These are phyloP conservation scores for Macrophomina phaseolina DNA, from an alignment of 2,329 filamentous ascomycete species.

Conservation along the genomic window DNA sequence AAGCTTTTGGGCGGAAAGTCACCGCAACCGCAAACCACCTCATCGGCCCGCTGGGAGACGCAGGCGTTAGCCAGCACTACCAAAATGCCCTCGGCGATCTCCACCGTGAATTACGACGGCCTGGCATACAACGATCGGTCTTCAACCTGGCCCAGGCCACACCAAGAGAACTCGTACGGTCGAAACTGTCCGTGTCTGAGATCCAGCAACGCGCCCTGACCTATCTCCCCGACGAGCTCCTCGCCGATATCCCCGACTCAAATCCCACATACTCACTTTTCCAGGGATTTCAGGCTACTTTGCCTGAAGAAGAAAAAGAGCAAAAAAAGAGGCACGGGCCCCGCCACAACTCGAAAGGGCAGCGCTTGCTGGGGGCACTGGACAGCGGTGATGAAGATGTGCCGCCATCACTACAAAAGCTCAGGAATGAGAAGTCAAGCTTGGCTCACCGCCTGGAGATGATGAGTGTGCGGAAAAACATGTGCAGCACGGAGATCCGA, in stretches of 20 bases:
- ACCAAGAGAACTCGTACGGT: slow-evolving; percentile 92
- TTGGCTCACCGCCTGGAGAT: slow-evolving; percentile 89
- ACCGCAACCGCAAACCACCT: slow-evolving; percentile 91
- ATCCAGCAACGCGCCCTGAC: slow-evolving; percentile 93
- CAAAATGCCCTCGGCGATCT: slow-evolving; percentile 87
- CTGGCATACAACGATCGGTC: slow-evolving; percentile 83
- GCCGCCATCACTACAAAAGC: slow-evolving; percentile 70
- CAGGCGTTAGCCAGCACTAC: slow-evolving; percentile 69
- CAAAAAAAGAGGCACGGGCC: slow-evolving; percentile 66
- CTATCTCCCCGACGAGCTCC: slow-evolving; percentile 86
- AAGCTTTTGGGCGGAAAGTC: slow-evolving; percentile 93
- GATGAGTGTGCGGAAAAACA: slow-evolving; percentile 91
- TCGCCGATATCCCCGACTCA: slow-evolving; percentile 85
- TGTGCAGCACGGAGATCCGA: slow-evolving; percentile 94
- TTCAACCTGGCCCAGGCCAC: slow-evolving; percentile 90
- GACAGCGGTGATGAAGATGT: slow-evolving; percentile 63
- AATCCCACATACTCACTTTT: slow-evolving; percentile 90
- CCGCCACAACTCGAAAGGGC: slow-evolving; percentile 73
- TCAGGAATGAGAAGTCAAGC: slow-evolving; percentile 80
- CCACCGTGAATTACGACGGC: slow-evolving; percentile 84
- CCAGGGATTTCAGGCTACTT: slow-evolving; percentile 90
- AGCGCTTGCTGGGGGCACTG: slow-evolving; percentile 72
- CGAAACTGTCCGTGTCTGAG: slow-evolving; percentile 85
- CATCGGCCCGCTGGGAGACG: slow-evolving; percentile 64
- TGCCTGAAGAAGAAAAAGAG: slow-evolving; percentile 69